Base-by-base conservation (phyloP, 768 basidiomycete genomes). In the Tulasnella sp. region DNA sequence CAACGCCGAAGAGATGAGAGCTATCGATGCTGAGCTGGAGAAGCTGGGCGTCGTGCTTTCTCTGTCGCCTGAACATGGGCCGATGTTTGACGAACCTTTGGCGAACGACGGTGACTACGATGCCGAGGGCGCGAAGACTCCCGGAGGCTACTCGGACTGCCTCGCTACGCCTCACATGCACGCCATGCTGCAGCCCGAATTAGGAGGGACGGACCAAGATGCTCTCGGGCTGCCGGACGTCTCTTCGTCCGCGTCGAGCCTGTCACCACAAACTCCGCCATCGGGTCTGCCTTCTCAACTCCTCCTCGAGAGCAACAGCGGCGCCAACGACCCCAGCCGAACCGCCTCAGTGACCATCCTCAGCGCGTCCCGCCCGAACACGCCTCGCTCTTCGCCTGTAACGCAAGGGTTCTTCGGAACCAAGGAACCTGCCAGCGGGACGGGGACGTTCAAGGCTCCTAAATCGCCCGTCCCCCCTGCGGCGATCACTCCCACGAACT, bases 111-210 rank as follows among this genome's bases (percentile, higher is more conserved):
- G 18, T 4, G 75, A 27, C 16, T 1, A n/a, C 5, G 19, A 40
- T n/a, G n/a, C n/a, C 75, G 42, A 9, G n/a, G 52, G 56, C 18
- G 19, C 19, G 18, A 52, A 56, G 3, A n/a, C 40, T 34, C 71
- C 71, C 7, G 71, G 71, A 19, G 71, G 71, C 36, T 36, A 36
- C 9, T 19, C 18, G 36, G 44, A 44, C 44, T 3, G 39, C 39
- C 71, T 72, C 71, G 71, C 71, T 5, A 72, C 71, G 31, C 71
- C 71, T 36, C 71, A 72, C 31, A 42, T 72, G 36, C 71, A 72
- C 71, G 21, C 71, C 71, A 31, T 21, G 40, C 1, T 72, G 36
- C 34, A 36, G 9, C 36, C 36, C 71, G 24, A 36, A 5, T 72
- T n/a, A 24, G 52, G 52, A 52, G 74, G 44, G 24, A 9, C 21